Evolutionary conservation across 75 land plant genomes (phyloP).

Genomic region (Ceratopteris richardii): DNA sequence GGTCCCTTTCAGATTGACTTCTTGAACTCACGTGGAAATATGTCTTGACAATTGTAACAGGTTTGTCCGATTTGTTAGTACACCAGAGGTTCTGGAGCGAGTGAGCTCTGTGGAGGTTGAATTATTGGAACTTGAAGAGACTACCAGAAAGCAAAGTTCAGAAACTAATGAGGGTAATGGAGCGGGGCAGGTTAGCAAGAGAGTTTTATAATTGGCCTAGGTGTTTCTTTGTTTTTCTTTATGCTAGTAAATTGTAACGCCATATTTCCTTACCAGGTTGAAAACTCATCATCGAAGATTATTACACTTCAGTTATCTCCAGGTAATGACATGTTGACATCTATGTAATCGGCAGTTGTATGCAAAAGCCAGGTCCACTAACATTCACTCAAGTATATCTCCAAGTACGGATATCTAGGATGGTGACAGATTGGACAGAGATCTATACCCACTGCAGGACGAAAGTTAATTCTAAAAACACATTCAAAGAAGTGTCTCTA

Average conservation of each 20-base stretch:
- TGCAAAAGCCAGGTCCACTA: too few species aligned
- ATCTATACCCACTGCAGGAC: too few species aligned
- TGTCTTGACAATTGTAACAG: conserved; percentile 13
- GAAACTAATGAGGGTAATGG: conserved; percentile 8
- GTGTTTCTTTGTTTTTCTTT: background rate
- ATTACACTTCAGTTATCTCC: too few species aligned
- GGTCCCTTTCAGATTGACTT: too few species aligned
- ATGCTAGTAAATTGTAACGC: background rate
- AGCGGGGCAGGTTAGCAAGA: conserved; percentile 10
- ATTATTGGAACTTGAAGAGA: conserved; percentile 56
- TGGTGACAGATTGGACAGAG: too few species aligned
- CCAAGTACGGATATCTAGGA: too few species aligned
- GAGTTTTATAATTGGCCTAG: background rate
- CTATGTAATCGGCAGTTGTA: too few species aligned
- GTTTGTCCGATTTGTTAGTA: conserved; percentile 74
- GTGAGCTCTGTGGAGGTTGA: conserved; percentile 59
- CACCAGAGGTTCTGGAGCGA: conserved; percentile 82
- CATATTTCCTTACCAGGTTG: background rate
- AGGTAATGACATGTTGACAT: too few species aligned
- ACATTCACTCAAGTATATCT: too few species aligned
- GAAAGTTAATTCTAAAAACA: too few species aligned
- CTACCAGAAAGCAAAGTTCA: conserved; percentile 17
- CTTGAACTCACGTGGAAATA: too few species aligned
- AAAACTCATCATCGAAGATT: background rate
- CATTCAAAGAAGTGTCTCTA: too few species aligned